Evolutionary conservation across 208 protist species (phyloP).

Genomic region (Trypanosoma avium): DNA sequence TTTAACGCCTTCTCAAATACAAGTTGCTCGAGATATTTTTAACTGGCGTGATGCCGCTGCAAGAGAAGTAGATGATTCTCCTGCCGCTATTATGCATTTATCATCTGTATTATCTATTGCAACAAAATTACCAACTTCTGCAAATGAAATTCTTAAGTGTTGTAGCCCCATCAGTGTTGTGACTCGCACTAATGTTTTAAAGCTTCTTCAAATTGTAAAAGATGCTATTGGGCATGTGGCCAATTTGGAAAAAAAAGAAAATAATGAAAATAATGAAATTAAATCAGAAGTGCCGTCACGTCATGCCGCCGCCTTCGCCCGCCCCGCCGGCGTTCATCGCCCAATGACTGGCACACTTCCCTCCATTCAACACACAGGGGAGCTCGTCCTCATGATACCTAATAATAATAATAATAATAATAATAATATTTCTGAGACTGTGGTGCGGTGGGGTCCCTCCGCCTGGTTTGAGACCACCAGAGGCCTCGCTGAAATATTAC

Average conservation of each 20-base stretch:
- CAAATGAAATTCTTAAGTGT: slow-evolving; percentile 68
- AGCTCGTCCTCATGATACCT: too few species aligned
- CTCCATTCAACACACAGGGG: slow-evolving; percentile 52
- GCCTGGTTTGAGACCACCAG: too few species aligned
- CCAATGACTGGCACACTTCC: slow-evolving; percentile 84
- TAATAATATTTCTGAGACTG: too few species aligned
- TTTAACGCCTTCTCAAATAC: slow-evolving; percentile 52
- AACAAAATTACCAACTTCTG: slow-evolving; percentile 78
- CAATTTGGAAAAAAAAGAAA: background rate
- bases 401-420: slow-evolving; percentile 1
- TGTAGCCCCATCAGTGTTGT: slow-evolving; percentile 74
- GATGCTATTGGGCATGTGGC: slow-evolving; percentile 24
- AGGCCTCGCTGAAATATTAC: too few species aligned
- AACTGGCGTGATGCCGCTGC: slow-evolving; percentile 85
- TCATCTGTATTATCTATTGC: slow-evolving; percentile 78
- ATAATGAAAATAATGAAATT: background rate
- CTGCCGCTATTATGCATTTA: slow-evolving; percentile 75
- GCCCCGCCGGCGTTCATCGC: slow-evolving; percentile 41
- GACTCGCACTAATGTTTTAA: slow-evolving; percentile 52
- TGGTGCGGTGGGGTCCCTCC: too few species aligned
- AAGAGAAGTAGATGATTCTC: slow-evolving; percentile 81
- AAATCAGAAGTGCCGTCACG: background rate
- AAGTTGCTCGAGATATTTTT: slow-evolving; percentile 68
- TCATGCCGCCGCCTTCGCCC: background rate
- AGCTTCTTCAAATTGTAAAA: slow-evolving; percentile 65